These are phyloP conservation scores for Penicillium sp. DNA, from an alignment of 2,329 filamentous ascomycete genomes.

Conservation along the genomic window DNA sequence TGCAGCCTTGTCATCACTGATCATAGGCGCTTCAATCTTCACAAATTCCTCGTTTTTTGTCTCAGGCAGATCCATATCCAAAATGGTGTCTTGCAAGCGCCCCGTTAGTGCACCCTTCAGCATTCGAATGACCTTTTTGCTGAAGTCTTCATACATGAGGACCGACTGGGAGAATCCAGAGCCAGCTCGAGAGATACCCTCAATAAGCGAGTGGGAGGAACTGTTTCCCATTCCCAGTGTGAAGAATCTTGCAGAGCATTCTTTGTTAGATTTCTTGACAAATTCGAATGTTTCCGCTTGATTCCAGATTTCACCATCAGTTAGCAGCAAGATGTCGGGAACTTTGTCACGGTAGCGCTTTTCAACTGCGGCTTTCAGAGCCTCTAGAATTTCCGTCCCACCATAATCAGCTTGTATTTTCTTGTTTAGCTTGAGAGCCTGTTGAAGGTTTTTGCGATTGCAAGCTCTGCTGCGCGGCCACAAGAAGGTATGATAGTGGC, in stretches of 20 bases:
- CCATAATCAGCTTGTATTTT: constrained; percentile 54
- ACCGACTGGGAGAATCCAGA: constrained; percentile 65
- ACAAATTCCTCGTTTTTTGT: background rate
- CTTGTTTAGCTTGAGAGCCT: constrained; percentile 50
- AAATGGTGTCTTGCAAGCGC: background rate
- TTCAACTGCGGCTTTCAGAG: constrained; percentile 52
- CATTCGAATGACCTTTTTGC: constrained; percentile 69
- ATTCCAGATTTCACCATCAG: constrained; percentile 61
- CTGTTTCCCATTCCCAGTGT: constrained; percentile 58
- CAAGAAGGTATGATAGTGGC: constrained; percentile 52
- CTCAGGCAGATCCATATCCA: constrained; percentile 4
- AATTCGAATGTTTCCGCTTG: constrained; percentile 51
- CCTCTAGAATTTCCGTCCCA: constrained; percentile 58
- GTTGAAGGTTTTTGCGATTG: constrained; percentile 47
- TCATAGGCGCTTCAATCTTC: background rate
- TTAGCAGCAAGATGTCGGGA: constrained; percentile 60
- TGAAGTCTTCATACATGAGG: constrained; percentile 62
- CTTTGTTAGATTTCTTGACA: constrained; percentile 50
- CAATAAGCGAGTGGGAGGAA: constrained; percentile 59
- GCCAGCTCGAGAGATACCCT: constrained; percentile 59
- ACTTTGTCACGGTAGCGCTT: constrained; percentile 51
- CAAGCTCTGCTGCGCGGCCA: constrained; percentile 56
- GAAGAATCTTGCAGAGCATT: constrained; percentile 55
- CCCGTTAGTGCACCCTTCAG: constrained; percentile 63
- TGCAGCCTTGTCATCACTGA: background rate